Evolutionary conservation across 1,139 yeast species (phyloP).

Genomic region (Zygotorulaspora mrakii): DNA sequence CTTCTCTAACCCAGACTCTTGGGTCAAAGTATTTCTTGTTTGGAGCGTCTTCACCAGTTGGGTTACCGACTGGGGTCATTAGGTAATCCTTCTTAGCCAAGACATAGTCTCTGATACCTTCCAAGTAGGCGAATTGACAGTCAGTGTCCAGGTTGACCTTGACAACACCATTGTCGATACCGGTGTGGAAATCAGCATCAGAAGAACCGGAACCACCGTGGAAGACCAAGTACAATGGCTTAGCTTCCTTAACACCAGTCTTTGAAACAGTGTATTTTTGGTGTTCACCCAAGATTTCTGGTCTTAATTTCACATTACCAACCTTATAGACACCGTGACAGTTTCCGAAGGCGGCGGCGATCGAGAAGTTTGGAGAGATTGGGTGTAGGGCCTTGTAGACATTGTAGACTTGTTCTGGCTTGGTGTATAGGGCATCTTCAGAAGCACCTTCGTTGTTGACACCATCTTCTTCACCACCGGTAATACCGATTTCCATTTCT

Average conservation of each 20-base stretch:
- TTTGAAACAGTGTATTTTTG: conserved; percentile 76
- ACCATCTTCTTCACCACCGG: conserved; percentile 99
- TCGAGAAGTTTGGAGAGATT: conserved; percentile 96
- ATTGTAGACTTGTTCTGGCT: conserved; percentile 89
- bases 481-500: conserved; percentile 99
- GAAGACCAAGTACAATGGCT: conserved; percentile 96
- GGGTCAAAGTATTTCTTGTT: conserved; percentile 99
- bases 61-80: conserved; percentile 90
- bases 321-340: conserved; percentile 99
- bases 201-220: conserved; percentile 99
- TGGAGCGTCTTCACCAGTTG: conserved; percentile 98
- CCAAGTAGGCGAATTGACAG: conserved; percentile 95
- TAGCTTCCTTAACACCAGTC: conserved; percentile 52
- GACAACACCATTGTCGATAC: conserved; percentile 90
- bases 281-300: conserved; percentile 93
- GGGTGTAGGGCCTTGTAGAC: conserved; percentile 87
- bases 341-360: conserved; percentile 99
- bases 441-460: conserved; percentile 95
- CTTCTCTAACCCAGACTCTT: conserved; percentile 99
- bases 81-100: conserved; percentile 94
- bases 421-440: conserved; percentile 85
- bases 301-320: conserved; percentile 93
- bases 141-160: conserved; percentile 99
- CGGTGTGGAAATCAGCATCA: conserved; percentile 86
- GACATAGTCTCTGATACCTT: conserved; percentile 96